Evolutionary conservation across 371 early-diverging fungal genomes (phyloP).

Genomic region (Mucor plumbeus): DNA sequence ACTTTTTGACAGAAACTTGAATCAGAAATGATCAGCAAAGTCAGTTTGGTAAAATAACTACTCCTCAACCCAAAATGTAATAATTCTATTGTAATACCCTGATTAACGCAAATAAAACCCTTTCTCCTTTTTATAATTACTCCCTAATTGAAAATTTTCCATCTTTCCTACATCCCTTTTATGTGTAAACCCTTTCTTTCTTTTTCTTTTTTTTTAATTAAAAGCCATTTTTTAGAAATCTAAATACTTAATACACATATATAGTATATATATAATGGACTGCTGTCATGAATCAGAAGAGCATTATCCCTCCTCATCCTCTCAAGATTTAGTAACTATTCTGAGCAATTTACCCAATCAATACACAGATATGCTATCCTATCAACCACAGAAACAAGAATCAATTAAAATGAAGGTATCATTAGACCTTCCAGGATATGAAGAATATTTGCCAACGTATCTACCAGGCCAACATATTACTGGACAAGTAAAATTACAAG

Average conservation of each 20-base stretch:
- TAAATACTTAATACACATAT: background rate
- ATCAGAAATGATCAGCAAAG: background rate
- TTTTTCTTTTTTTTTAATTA: background rate
- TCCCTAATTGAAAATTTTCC: background rate
- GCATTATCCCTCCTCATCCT: background rate
- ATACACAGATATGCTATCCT: background rate
- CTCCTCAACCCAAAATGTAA: background rate
- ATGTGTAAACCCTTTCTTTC: background rate
- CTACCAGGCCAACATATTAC: conserved; percentile 24
- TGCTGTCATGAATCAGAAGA: conserved; percentile 3
- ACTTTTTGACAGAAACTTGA: background rate
- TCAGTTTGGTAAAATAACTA: background rate
- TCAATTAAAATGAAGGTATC: conserved; percentile 9
- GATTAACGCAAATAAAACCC: background rate
- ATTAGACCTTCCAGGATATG: conserved; percentile 15
- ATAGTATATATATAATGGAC: background rate
- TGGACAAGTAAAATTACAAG: conserved; percentile 14
- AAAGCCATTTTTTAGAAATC: background rate
- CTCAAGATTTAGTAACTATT: conserved; percentile 3
- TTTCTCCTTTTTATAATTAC: background rate
- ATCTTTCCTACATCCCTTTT: background rate
- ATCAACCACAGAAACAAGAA: background rate
- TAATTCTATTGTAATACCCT: background rate
- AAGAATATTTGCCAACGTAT: conserved; percentile 18
- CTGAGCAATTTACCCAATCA: background rate